Percentiles rank a stretch among this genome's conserved stretches.
Evolutionary conservation across 208 protist species (phyloP).

Genomic region (Trypanosoma grayi): DNA sequence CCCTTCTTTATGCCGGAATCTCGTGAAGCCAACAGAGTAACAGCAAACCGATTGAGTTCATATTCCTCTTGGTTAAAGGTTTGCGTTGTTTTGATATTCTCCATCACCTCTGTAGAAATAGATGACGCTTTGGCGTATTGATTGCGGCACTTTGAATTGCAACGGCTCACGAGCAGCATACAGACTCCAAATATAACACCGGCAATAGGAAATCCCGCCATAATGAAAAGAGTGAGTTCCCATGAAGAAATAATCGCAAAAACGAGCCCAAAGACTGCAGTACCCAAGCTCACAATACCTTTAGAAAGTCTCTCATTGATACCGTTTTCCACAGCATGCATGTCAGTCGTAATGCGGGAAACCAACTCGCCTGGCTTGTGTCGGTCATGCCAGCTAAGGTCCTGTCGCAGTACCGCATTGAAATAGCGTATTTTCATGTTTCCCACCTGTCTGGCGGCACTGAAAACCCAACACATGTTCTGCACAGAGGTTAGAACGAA

Average conservation of each 20-base stretch:
- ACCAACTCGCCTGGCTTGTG: conserved; percentile 40
- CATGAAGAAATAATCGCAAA: conserved; percentile 41
- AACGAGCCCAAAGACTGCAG: conserved; percentile 42
- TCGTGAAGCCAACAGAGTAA: conserved; percentile 23
- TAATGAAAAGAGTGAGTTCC: conserved; percentile 41
- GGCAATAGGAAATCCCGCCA: conserved; percentile 40
- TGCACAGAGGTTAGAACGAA: conserved; percentile 23
- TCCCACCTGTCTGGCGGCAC: conserved; percentile 17
- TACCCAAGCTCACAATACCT: conserved; percentile 36
- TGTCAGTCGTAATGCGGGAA: conserved; percentile 30
- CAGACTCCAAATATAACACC: conserved; percentile 27
- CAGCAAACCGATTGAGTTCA: conserved; percentile 33
- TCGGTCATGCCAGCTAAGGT: conserved; percentile 58
- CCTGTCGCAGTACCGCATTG: conserved; percentile 48
- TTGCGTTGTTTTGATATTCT: conserved; percentile 49
- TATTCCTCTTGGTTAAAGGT: conserved; percentile 33
- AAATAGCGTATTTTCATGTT: conserved; percentile 32
- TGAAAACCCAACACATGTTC: conserved; percentile 22
- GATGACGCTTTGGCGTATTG: conserved; percentile 41
- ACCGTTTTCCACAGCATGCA: conserved; percentile 45
- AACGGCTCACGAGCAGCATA: conserved; percentile 22
- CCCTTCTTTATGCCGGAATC: conserved; percentile 34
- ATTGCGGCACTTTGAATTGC: conserved; percentile 28
- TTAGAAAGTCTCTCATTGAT: conserved; percentile 47
- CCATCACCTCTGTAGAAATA: conserved; percentile 52